Conservation (phyloP, 345 rosid genomes). For the Acer negundo region DNA sequence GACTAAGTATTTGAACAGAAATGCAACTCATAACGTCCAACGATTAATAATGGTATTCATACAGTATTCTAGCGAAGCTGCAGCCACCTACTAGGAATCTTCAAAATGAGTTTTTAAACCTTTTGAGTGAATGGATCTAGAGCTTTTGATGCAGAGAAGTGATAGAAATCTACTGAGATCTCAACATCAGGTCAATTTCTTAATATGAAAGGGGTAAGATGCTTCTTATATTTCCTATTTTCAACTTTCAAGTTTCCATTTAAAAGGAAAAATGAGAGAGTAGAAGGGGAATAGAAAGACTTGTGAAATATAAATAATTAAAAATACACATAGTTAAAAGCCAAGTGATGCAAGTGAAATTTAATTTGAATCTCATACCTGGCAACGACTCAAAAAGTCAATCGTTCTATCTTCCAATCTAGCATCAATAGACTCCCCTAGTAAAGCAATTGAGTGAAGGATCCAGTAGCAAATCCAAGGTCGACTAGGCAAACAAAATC, state of each 20-base stretch:
- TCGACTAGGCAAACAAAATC: constrained; percentile 49
- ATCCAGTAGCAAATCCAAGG: constrained; percentile 99
- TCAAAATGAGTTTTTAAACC: background rate
- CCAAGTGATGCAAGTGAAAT: background rate
- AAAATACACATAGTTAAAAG: background rate
- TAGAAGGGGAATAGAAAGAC: background rate
- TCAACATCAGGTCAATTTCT: background rate
- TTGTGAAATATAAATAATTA: background rate
- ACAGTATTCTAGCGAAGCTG: background rate
- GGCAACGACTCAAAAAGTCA: constrained; percentile 77
- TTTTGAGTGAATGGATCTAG: background rate
- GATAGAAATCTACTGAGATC: background rate
- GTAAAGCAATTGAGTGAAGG: constrained; percentile 80
- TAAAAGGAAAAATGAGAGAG: background rate
- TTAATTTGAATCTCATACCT: constrained; percentile 42
- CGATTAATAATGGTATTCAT: background rate
- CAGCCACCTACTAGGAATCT: background rate
- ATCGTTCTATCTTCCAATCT: constrained; percentile 54
- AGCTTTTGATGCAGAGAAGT: background rate
- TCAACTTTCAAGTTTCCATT: background rate
- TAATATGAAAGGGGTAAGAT: background rate
- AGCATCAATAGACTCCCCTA: constrained; percentile 66
- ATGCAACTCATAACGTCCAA: background rate
- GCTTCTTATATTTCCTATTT: background rate
- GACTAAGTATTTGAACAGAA: background rate